Evolutionary conservation across 805 yeast species (phyloP), one percentile per base, ranked within the genome.

Genomic region (Phaffomyces opuntiae): DNA sequence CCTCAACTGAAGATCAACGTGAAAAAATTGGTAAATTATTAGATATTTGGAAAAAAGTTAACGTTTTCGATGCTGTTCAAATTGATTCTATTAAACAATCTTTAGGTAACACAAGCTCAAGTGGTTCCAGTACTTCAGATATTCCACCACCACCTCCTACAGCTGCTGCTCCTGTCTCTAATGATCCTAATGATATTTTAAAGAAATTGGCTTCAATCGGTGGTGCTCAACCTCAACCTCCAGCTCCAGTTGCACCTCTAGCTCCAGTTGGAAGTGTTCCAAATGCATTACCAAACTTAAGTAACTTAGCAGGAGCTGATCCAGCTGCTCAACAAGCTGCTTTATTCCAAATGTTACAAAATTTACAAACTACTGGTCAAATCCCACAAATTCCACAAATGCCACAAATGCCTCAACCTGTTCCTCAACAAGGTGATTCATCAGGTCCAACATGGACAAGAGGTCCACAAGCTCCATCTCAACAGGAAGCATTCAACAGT

Each of bases 11-110:
- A 45, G 85, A 73, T 60, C 85, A 71, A 65, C 77, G 65, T 60
- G 88, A 80, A 48, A 93, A 90, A 64, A 78, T 89, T 55, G 71
- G 81, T 57, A 91, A 89, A 66, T 73, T 93, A 54, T 76, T 93
- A 53, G 96, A 87, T 52, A 90, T 93, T 57, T 93, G 99, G 99
- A 87, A 80, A 54, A 80, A 87, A 52, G 83, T 89, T 34, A 80
- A 78, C 38, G 84, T 96, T 14, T 91, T 93, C 66, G 71, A 72
- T 45, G 75, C 77, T 38, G 70, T 72, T 36, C 67, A 73, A 31
- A 68, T 93, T 45, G 64, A 72, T 39, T 61, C 73, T 17, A 74
- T 87, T 48, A 77, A 81, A 60, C 64, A 70, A 12, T 81, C 76
- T 58, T 77, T 77, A 62, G 37, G 52, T 25, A 55, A 57, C 16